Percentiles rank a stretch among this genome's conserved stretches.
phyloP scores from a whole-genome alignment of 1,139 yeast species.

The Arxiozyma telluris region DNA sequence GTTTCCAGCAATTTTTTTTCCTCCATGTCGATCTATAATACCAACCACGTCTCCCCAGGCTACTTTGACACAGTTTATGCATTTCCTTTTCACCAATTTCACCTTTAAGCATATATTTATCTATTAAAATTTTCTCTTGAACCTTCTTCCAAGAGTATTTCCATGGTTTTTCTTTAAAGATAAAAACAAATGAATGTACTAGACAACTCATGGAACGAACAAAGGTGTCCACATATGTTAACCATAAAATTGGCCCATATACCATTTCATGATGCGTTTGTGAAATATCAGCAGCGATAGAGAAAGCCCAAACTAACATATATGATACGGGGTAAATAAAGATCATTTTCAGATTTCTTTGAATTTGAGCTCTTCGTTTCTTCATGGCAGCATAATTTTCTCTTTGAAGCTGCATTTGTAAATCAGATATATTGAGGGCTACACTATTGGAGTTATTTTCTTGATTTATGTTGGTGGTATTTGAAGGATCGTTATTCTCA shows the following conservation, averaged over 20 bases:
- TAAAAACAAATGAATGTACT: conserved; percentile 67
- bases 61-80: conserved; percentile 17
- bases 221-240: conserved; percentile 58
- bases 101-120: conserved; percentile 21
- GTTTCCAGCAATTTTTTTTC: conserved; percentile 24
- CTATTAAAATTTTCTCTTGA: conserved; percentile 19
- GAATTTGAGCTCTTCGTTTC: conserved; percentile 53
- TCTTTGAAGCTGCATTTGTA: conserved; percentile 41
- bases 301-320: conserved; percentile 70
- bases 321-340: conserved; percentile 82
- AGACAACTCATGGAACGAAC: conserved; percentile 76
- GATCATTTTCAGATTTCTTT: conserved; percentile 69
- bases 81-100: conserved; percentile 24
- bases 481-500: not conserved
- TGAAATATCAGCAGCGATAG: conserved; percentile 61
- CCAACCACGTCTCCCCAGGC: conserved; percentile 27
- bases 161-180: conserved; percentile 77
- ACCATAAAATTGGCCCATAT: conserved; percentile 53
- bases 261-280: conserved; percentile 43
- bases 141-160: conserved; percentile 30
- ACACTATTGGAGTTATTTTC: not conserved
- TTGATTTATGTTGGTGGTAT: not conserved
- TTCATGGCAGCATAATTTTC: conserved; percentile 55
- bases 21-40: conserved; percentile 26
- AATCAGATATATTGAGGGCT: conserved; percentile 8